Base-by-base conservation (phyloP, 306 rosid genomes). In the Malus orientalis region DNA sequence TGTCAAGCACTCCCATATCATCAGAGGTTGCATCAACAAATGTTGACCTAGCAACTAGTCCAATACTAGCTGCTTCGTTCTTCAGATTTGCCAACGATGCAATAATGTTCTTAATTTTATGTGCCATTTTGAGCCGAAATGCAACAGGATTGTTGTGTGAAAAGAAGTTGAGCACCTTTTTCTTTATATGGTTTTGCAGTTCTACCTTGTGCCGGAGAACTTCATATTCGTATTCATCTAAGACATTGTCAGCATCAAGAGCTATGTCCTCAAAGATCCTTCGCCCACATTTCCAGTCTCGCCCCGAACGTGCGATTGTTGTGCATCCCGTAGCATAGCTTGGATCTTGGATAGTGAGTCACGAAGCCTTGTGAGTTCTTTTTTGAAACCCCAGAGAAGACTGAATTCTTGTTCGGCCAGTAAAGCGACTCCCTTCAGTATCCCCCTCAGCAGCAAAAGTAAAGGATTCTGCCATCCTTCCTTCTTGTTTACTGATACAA, bases 181-280 rank as follows among this genome's bases (percentile, higher is more conserved):
- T 75, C 75, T 11, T 49, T 42, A 3, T 16, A 3, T 55, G 60
- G 51, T 62, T n/a, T 23, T 2, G 23, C 4, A 67, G 11, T 22
- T 80, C 76, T 0, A 69, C 67, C 44, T 62, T 20, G 13, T 67
- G 67, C 1, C 80, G 71, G 25, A 75, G 67, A 51, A 18, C n/a
- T 70, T 75, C 76, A 11, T 80, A 75, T 22, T 16, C 53, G 4
- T 59, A 53, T 1, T 75, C 67, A 18, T 75, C 76, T 11, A 80
- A 12, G 7, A 75, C 32, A 62, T 69, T n/a, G 2, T 69, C 72
- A 0, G 68, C 76, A 1, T 63, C 63, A 9, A 49, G 18, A 38
- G 69, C 71, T 19, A 75, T 19, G 27, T 27, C 44, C 9, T 70
- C 44, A n/a, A 2, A 81, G 80, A 10, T 53, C 29, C 54, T 81